Percentiles rank a stretch among this genome's conserved stretches.
These are phyloP conservation scores for Fusarium camptoceras DNA, from an alignment of 2,329 filamentous ascomycete species.

Conservation along the genomic window DNA sequence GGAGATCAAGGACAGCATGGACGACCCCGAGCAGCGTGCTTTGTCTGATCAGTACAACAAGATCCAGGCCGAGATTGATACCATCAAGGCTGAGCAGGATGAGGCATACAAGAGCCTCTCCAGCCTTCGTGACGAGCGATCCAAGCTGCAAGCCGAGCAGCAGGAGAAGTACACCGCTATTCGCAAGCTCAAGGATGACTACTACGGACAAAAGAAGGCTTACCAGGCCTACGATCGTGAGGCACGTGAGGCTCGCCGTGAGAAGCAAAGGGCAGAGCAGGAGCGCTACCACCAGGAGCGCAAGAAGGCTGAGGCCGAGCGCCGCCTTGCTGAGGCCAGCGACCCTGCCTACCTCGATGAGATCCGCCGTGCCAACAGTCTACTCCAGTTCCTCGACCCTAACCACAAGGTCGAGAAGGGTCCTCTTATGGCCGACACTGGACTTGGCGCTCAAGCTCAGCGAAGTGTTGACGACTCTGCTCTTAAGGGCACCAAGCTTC, in stretches of 20 bases:
- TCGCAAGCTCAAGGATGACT: constrained; percentile 89
- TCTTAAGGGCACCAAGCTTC: constrained; percentile 85
- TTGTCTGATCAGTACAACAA: constrained; percentile 86
- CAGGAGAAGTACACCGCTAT: constrained; percentile 86
- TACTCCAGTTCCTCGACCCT: constrained; percentile 93
- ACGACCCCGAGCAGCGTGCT: constrained; percentile 91
- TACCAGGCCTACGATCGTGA: constrained; percentile 86
- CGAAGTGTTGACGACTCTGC: constrained; percentile 87
- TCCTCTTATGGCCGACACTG: constrained; percentile 72
- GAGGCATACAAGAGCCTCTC: constrained; percentile 90
- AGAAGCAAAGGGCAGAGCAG: constrained; percentile 84
- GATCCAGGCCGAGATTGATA: constrained; percentile 88
- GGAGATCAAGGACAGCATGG: constrained; percentile 86
- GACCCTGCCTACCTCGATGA: constrained; percentile 92
- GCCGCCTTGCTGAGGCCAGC: constrained; percentile 82
- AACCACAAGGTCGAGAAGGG: constrained; percentile 74
- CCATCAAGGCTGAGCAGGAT: constrained; percentile 92
- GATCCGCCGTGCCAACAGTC: constrained; percentile 86
- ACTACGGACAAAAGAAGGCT: constrained; percentile 85
- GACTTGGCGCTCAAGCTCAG: constrained; percentile 81
- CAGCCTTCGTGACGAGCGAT: constrained; percentile 84
- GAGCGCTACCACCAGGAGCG: constrained; percentile 77
- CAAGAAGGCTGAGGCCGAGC: constrained; percentile 80
- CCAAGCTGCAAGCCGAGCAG: constrained; percentile 85
- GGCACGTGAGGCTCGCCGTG: constrained; percentile 78